Evolutionary conservation across 441 rosid genomes (phyloP), one percentile per base, ranked within the genome.

Genomic region (Eutrema salsugineum): DNA sequence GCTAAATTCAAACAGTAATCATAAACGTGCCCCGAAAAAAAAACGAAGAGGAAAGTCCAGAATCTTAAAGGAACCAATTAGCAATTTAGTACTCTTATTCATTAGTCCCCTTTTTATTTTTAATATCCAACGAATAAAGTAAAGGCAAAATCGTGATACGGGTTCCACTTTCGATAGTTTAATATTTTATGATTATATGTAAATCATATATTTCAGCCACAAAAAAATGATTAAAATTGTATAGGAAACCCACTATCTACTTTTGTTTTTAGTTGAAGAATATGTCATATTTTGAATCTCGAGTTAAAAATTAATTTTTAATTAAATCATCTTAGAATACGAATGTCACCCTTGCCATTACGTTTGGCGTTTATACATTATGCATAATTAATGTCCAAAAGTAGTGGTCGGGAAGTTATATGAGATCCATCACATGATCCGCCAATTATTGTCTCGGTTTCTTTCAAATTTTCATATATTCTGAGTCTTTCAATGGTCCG

Each of bases 351-450:
- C 44, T 48, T 71, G 57, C 66, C 66, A 57, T 57, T 48, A n/a
- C 27, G 38, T 47, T 73, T 57, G 66, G 65, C 71, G 60, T 73
- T 65, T 65, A 20, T 51, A 43, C 44, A 28, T 39, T 30, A 62
- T 60, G 17, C 40, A 62, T 16, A 16, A 11, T 10, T 4, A 20
- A 54, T 24, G 66, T 70, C 46, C 76, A 46, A 71, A 71, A 54
- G 70, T 73, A 63, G 76, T 63, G 76, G 76, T 63, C 39, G 32
- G 64, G 76, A 72, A 72, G 70, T 72, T 72, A 44, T 40, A 71
- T 10, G 15, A 62, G 48, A 53, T 63, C 69, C 22, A 49, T 72
- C 11, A 20, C 40, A 28, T 65, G 40, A 73, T 57, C 49, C 38
- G 17, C 30, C 8, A 54, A 43, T 20, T 54, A 33, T 55, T 49